Conservation (phyloP, 805 yeast genomes). For the Suhomyces vadensis region DNA sequence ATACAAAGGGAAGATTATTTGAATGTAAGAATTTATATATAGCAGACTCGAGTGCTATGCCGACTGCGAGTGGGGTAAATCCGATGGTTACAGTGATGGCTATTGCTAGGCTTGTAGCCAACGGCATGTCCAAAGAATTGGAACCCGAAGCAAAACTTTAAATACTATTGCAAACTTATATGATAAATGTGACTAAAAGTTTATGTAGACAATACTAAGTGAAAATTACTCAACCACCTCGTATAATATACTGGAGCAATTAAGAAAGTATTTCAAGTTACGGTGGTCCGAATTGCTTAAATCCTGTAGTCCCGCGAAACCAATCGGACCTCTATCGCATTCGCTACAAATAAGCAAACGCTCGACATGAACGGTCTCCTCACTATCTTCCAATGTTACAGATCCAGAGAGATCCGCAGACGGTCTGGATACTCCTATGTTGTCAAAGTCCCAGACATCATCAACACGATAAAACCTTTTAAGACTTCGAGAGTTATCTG, state of each 20-base stretch:
- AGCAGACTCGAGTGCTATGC: constrained; percentile 28
- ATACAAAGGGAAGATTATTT: constrained; percentile 21
- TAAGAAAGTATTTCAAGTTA: constrained; percentile 45
- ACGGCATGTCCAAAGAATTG: constrained; percentile 20
- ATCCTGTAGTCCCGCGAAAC: constrained; percentile 53
- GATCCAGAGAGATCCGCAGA: constrained; percentile 21
- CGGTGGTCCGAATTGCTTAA: constrained; percentile 34
- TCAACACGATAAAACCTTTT: constrained; percentile 42
- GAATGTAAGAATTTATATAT: constrained; percentile 27
- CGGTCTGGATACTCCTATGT: constrained; percentile 68
- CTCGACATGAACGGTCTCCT: constrained; percentile 36
- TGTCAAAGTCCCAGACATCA: constrained; percentile 80
- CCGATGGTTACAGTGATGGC: constrained; percentile 30
- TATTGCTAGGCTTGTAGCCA: constrained; percentile 20
- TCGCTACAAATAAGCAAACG: constrained; percentile 69
- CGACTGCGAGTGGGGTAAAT: constrained; percentile 29
- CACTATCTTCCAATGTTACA: constrained; percentile 14
- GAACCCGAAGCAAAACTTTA: constrained; percentile 8
- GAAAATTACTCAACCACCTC: constrained; percentile 17
- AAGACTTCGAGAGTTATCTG: neutral
- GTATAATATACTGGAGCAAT: constrained; percentile 47
- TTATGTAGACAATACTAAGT: too few species aligned
- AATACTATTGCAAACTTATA: neutral
- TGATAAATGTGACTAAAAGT: neutral
- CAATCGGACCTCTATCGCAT: constrained; percentile 78